A percentile compares a stretch with the other conserved stretches of the same genome.
Evolutionary conservation across 2,329 filamentous ascomycete species (phyloP).

Genomic region (Aspergillus udagawae): DNA sequence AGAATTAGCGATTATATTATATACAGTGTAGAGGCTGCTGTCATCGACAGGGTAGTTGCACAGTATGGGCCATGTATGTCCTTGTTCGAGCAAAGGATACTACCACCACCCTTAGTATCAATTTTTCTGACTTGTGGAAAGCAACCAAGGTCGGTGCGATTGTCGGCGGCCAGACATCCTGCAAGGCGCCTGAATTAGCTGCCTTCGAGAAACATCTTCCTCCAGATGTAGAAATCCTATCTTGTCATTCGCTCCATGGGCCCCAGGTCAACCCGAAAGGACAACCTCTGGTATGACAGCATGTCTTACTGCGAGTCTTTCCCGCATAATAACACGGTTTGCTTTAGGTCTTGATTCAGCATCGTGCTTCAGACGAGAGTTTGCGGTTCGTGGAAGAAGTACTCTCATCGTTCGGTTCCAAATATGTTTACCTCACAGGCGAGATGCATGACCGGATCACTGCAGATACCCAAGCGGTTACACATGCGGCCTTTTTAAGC

Average conservation of each 20-base stretch:
- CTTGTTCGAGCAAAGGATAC: slow-evolving; percentile 9
- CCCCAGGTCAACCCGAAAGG: slow-evolving; percentile 82
- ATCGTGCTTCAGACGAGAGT: slow-evolving; percentile 74
- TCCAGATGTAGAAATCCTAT: slow-evolving; percentile 84
- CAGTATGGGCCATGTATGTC: slow-evolving; percentile 86
- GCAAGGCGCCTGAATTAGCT: slow-evolving; percentile 92
- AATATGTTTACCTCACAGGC: slow-evolving; percentile 81
- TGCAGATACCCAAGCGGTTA: slow-evolving; percentile 96
- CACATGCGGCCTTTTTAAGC: slow-evolving; percentile 90
- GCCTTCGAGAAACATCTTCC: slow-evolving; percentile 90
- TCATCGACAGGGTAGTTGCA: slow-evolving; percentile 81
- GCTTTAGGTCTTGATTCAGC: slow-evolving; percentile 72
- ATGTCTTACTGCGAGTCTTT: slow-evolving; percentile 10
- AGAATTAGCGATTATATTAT: slow-evolving; percentile 97
- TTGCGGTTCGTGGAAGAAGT: slow-evolving; percentile 76
- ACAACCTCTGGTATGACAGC: slow-evolving; percentile 70
- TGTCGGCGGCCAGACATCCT: slow-evolving; percentile 95
- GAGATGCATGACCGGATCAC: slow-evolving; percentile 93
- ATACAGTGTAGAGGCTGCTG: slow-evolving; percentile 94
- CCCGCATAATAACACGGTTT: slow-evolving; percentile 11
- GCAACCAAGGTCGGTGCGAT: slow-evolving; percentile 94
- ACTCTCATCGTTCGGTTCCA: slow-evolving; percentile 77
- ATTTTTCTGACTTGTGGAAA: slow-evolving; percentile 38
- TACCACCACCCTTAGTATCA: slow-evolving; percentile 12
- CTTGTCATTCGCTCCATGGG: slow-evolving; percentile 93